Evolutionary conservation across 306 rosid genomes (phyloP), one percentile per base, ranked within the genome.

Genomic region (Ceratonia siliqua): DNA sequence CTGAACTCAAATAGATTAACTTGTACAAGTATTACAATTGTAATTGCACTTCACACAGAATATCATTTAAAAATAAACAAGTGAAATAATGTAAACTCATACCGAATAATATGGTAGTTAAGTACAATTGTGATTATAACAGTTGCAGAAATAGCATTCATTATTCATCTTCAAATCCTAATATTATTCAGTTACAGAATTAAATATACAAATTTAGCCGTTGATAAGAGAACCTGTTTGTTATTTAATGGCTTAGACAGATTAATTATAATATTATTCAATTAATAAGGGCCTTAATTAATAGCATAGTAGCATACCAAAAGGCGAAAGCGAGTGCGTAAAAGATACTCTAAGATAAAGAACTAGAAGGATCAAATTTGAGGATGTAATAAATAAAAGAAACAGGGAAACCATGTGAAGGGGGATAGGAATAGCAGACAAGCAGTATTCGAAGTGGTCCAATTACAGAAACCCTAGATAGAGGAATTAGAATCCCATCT

Each of bases 401-500:
- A 39, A 46, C 21, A 56, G 30, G 46, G 8, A 10, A 39, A 14
- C 22, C 74, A 56, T 56, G 68, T 76, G 69, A 76, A 38, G 15
- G 67, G 71, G 61, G 43, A 62, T 53, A 17, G 70, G 68, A 71
- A 42, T 69, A 17, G 49, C 67, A 72, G 28, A 52, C 57, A n/a
- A n/a, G n/a, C n/a, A 79, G 76, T 81, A 78, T 49, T 52, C 70
- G 3, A 73, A 53, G 61, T 45, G 76, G 72, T 53, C 76, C 75
- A 68, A 68, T 58, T 20, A 32, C 79, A 24, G 38, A 78, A 12
- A 25, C 64, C 58, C 64, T 30, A 42, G 33, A 55, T 17, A 48
- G 53, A 55, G 73, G 83, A 70, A 77, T 85, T 82, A 71, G 77
- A 81, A 85, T 78, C 79, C 58, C 74, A 78, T 77, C 57, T 41